Base-by-base conservation (phyloP, 2,329 filamentous ascomycete species). In the Chrysoporthe puriensis region DNA sequence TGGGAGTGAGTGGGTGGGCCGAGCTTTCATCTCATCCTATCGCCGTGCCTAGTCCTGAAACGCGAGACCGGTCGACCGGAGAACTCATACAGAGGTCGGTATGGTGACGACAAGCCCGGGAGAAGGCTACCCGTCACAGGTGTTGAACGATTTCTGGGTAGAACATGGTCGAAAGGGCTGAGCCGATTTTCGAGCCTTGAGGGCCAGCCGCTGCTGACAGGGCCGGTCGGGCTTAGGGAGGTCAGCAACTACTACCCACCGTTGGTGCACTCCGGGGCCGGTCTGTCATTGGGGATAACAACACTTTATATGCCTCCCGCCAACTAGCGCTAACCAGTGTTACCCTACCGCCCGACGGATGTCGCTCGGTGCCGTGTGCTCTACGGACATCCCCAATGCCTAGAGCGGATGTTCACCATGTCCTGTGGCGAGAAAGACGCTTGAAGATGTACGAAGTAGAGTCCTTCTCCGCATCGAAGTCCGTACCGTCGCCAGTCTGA, bases 381-480 rank as follows among this genome's bases (percentile, higher is more conserved):
- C 26, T 40, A 58, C 69, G 69, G 69, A 70, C 66, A 70, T 70
- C 69, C 69, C 69, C 69, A 70, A 62, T 21, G 13, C 59, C 42
- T 50, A 60, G 44, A 26, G 34, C 44, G 36, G 26, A 18, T 26
- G 16, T 18, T n/a, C 21, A 43, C 36, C 18, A 8, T 54, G n/a
- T 36, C 56, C 40, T 40, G 42, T 8, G 16, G 11, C 1, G 18
- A 36, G 56, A 14, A 58, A 16, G 13, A 21, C 50, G 16, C 16
- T 54, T 21, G 6, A 16, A 13, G 13, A 21, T 34, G 50, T 40
- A 34, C 13, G 14, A 54, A 4, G 21, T 2, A 13, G 32, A 26
- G 48, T 26, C 1, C 44, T 52, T 11, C 21, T 5, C 48, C 48
- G 26, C 6, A 40, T 40, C 36, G 36, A 34, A 32, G 26, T 14